A percentile compares a stretch with the other conserved stretches of the same genome.
Conservation (phyloP, 163 green algal species). For the Chlorella variabilis region DNA sequence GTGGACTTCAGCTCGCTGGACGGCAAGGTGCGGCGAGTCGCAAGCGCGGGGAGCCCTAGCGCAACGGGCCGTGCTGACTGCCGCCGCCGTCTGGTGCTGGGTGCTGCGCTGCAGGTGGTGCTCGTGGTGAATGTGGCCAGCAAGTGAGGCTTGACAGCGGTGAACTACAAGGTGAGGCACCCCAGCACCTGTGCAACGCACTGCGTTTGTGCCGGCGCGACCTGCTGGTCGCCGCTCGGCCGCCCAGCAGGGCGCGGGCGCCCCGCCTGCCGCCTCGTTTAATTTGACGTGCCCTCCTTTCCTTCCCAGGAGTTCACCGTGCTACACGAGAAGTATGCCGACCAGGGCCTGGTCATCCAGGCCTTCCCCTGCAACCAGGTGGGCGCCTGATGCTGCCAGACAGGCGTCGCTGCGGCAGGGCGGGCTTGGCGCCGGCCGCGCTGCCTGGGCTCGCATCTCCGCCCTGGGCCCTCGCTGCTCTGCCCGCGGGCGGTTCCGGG, state of each 20-base stretch:
- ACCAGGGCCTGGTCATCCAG: constrained; percentile 42
- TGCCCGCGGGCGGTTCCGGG: no score
- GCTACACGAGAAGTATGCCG: constrained; percentile 47
- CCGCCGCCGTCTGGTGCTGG: not conserved
- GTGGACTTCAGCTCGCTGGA: constrained; percentile 38
- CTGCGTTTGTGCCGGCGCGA: no score
- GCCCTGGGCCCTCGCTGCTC: no score
- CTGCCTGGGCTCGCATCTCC: no score
- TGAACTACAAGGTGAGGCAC: constrained; percentile 21
- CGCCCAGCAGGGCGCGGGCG: no score
- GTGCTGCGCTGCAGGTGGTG: constrained; percentile 36
- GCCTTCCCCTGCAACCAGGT: constrained; percentile 58
- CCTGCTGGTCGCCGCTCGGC: no score
- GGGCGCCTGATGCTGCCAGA: not conserved
- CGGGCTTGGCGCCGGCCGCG: no score
- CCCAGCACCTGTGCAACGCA: no score
- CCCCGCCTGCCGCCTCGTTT: no score
- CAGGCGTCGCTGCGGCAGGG: no score
- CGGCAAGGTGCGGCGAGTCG: constrained; percentile 32
- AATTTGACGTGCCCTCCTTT: no score
- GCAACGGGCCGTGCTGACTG: not conserved
- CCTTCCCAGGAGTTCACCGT: constrained; percentile 39
- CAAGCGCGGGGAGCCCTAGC: no score
- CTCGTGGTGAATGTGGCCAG: constrained; percentile 53
- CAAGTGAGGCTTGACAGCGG: constrained; percentile 48